Percentiles rank a stretch among this genome's conserved stretches.
Evolutionary conservation across 2,329 filamentous ascomycete genomes (phyloP).

Genomic region (Stagonosporopsis vannaccii): DNA sequence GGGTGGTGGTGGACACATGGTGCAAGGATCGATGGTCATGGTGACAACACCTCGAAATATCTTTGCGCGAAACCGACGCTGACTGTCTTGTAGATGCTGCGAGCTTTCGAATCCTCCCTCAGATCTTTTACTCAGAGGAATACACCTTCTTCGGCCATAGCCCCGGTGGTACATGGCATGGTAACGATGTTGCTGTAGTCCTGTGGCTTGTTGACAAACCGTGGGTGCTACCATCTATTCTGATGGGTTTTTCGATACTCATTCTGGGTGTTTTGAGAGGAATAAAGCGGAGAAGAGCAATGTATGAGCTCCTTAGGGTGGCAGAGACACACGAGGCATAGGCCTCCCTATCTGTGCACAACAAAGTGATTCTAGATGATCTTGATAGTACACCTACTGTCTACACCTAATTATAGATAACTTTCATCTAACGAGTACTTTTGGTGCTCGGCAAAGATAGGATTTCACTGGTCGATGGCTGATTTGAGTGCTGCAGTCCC

Average conservation of each 20-base stretch:
- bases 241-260: not conserved
- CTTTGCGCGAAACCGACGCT: not conserved
- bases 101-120: slow-evolving; percentile 31
- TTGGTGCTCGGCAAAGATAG: not conserved
- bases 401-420: not conserved
- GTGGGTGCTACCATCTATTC: slow-evolving; percentile 11
- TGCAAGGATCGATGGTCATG: not conserved
- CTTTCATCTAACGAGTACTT: not conserved
- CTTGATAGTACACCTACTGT: not conserved
- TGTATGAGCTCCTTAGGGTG: not conserved
- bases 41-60: not conserved
- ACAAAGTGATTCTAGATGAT: not conserved
- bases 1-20: slow-evolving; percentile 24
- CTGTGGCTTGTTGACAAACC: slow-evolving; percentile 34
- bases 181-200: slow-evolving; percentile 35
- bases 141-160: slow-evolving; percentile 42
- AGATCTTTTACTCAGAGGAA: slow-evolving; percentile 39
- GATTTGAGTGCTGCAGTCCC: not conserved
- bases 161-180: slow-evolving; percentile 44
- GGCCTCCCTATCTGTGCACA: not conserved
- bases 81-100: slow-evolving; percentile 4
- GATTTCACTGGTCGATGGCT: not conserved
- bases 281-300: not conserved
- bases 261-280: not conserved
- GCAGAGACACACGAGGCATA: not conserved